Base-by-base conservation (phyloP, 805 yeast genomes). In the Lipomyces oligophaga region DNA sequence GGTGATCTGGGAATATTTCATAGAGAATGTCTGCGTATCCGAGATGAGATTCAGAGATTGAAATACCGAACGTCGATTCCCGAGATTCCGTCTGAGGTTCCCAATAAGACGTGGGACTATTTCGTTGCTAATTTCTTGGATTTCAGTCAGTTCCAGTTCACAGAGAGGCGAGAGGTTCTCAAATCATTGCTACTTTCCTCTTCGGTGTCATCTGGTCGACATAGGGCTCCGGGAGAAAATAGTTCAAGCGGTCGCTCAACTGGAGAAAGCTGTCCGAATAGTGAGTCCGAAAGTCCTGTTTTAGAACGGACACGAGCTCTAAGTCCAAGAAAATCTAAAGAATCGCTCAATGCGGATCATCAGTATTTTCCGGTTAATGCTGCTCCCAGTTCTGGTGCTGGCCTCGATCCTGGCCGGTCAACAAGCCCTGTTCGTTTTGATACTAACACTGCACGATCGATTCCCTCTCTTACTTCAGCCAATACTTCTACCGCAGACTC, bases 81-180 rank as follows among this genome's bases (percentile, higher is more conserved):
- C 15, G 56, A 52, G 41, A 45, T 49, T 36, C 56, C 56, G 13
- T 34, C 45, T 6, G 55, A 49, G 28, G 54, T 52, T 16, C 52
- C 52, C 8, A 43, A 42, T 8, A 45, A 41, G 33, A 48, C 56
- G 1, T 52, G 56, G 56, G 51, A 49, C 20, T 47, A 43, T 19
- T 45, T 31, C 26, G 49, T 52, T 8, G 19, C 48, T 7, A 47
- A 47, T 21, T 50, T 50, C 24, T 22, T 50, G 7, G 35, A 50
- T 20, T 15, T 27, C 6, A 21, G 39, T 10, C 43, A 38, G 11
- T 50, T 50, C 30, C 27, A 47, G 11, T 50, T 50, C 31, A 21
- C 28, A 8, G 36, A 32, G 21, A 41, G 55, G 8, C 47, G 51
- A 10, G 32, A 33, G 30, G 43, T 41, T 11, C 31, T 49, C 28